Evolutionary conservation across 2,329 filamentous ascomycete species (phyloP), one percentile per base, ranked within the genome.

Genomic region (Cryphonectria nitschkei): DNA sequence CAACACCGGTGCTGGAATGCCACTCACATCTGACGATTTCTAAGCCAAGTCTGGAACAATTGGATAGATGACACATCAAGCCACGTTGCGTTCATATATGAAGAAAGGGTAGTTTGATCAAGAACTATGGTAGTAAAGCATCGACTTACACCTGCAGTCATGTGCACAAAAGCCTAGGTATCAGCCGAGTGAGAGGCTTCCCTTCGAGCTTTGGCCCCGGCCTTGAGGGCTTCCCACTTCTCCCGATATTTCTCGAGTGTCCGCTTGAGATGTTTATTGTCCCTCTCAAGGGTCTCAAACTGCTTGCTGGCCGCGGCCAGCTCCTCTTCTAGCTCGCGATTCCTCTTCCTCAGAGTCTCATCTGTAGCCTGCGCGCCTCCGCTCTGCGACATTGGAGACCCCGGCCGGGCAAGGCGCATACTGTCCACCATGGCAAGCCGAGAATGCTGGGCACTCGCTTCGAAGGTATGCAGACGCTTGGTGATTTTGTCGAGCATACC

Each of bases 381-480:
- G 65, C 76, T 76, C 56, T 77, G 66, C 56, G 84, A 74, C 73
- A 79, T 76, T 1, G 88, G 88, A 52, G 88, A 90, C 5, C 84
- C 83, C 1, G 88, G 87, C 19, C 86, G 83, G 81, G 89, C 87
- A 7, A 91, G 79, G n/a, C 89, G 84, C 78, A 90, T 90, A 75
- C 93, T 97, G 79, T 98, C 94, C 19, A 95, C 93, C 46, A 98
- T 87, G 3, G 94, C 93, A 81, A 95, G 88, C 68, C 92, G 93
- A 52, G 92, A 95, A 74, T 91, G 94, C 81, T 98, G 96, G 0
- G 94, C 94, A 76, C 93, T 95, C 54, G 94, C 91, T 81, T 99
- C 95, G 82, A 97, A 99, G 73, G 94, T 92, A 76, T 96, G 93
- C n/a, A 99, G 87, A 0, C 95, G 89, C 76, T 92, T 93, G 73